Percentiles rank a stretch among this genome's conserved stretches.
Conservation (phyloP, 345 rosid species). For the Firmiana major region DNA sequence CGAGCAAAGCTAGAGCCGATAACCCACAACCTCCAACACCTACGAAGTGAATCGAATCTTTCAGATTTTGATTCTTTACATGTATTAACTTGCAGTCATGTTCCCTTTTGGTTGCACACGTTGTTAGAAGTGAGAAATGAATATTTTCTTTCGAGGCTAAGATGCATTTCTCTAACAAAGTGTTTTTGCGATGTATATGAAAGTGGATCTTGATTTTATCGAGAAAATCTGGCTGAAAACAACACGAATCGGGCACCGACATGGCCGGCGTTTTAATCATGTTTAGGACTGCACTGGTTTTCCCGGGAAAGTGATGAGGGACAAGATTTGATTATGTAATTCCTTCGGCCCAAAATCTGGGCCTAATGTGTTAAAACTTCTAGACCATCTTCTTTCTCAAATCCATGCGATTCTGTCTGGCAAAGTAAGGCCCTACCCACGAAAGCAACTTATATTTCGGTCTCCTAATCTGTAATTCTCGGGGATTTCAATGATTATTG, state of each 20-base stretch:
- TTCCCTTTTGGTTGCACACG: background rate
- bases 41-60: conserved; percentile 31
- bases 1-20: conserved; percentile 34
- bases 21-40: conserved; percentile 36
- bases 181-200: background rate
- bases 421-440: background rate
- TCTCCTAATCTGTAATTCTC: background rate
- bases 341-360: background rate
- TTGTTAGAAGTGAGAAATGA: conserved; percentile 1
- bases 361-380: background rate
- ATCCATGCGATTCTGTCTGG: background rate
- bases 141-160: background rate
- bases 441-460: background rate
- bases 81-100: background rate
- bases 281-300: background rate
- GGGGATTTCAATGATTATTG: no score
- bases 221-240: conserved; percentile 4
- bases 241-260: background rate
- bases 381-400: background rate
- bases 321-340: background rate
- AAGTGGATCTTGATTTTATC: background rate
- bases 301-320: background rate
- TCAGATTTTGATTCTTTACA: conserved; percentile 5
- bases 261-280: no score
- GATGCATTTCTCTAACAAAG: background rate